phyloP scores from a whole-genome alignment of 768 basidiomycete species.

The Suillus luteus region DNA sequence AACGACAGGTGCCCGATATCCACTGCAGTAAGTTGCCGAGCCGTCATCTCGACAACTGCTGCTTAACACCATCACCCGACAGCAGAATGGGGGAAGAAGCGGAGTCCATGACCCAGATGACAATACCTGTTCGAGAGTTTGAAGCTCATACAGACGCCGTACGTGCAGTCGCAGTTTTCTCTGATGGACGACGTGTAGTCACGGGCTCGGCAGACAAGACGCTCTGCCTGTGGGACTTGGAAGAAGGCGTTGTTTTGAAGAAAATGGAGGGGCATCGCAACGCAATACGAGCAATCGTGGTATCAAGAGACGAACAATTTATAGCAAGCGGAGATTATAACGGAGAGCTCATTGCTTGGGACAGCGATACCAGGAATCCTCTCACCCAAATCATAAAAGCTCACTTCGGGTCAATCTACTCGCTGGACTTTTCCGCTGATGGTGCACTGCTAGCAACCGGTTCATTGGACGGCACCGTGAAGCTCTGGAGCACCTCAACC shows the following conservation, averaged over 20 bases:
- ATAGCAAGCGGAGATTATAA: constrained; percentile 1
- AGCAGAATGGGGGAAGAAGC: neutral
- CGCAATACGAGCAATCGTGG: neutral
- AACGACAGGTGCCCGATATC: no score
- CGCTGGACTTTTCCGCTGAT: neutral
- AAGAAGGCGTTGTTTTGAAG: neutral
- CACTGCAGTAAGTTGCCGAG: neutral
- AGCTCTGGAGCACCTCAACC: neutral
- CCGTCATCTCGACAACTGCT: neutral
- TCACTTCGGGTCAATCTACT: neutral
- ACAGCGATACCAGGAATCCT: neutral
- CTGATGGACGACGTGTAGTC: neutral
- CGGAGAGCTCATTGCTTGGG: neutral
- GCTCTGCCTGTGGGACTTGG: neutral
- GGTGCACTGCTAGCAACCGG: neutral
- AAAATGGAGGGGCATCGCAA: neutral
- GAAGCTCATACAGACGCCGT: neutral
- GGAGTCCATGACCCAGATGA: neutral
- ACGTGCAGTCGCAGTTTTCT: neutral
- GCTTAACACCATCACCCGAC: neutral
- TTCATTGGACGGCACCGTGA: neutral
- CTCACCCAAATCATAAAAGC: constrained; percentile 6
- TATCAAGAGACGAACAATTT: neutral
- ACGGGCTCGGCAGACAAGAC: constrained; percentile 1
- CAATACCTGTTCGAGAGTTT: neutral